Base-by-base conservation (phyloP, 2,329 filamentous ascomycete genomes). In the Drechslera avenae region DNA sequence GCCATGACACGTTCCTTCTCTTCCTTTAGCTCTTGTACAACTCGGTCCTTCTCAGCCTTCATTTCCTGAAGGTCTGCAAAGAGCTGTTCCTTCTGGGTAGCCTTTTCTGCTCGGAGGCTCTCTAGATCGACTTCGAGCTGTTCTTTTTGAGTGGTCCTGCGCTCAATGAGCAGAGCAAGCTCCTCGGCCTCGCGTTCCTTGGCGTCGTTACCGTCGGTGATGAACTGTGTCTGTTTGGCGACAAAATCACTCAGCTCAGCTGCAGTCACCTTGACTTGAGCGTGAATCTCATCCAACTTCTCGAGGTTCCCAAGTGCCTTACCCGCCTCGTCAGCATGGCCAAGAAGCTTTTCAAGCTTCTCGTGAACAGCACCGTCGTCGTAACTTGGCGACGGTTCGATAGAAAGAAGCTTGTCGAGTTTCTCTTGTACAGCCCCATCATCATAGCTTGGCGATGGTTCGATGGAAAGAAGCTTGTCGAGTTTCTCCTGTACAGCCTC, bases 261-360 rank as follows among this genome's bases (percentile, higher is more conserved):
- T 1, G 93, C 91, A 1, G 91, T 96, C 52, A 86, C 82, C 69
- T 90, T 85, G 49, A 99, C 91, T 61, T 96, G 89, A 58, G 89
- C 83, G 66, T 97, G 91, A 42, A 97, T 94, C 71, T 91, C 84
- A 60, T 97, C 91, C 4, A 99, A 82, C 18, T 90, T 89, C 56
- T 89, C 87, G 37, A 97, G 83, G 61, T 92, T 90, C 4, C 82
- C 80, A 30, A 90, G 83, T 1, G 89, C 85, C 66, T 90, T 86
- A 43, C 83, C 83, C 0, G 89, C 83, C 16, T 83, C 81, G 19
- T 85, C 80, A 26, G 83, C 85, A 32, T 73, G 69, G 7, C 83
- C 83, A 33, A 91, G 74, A 18, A 85, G 73, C 59, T 76, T 76
- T 58, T 80, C 76, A 13, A 81, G 76, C 64, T 80, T 79, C 52